phyloP scores from a whole-genome alignment of 2,329 filamentous ascomycete species.

The Dactylella cylindrospora region DNA sequence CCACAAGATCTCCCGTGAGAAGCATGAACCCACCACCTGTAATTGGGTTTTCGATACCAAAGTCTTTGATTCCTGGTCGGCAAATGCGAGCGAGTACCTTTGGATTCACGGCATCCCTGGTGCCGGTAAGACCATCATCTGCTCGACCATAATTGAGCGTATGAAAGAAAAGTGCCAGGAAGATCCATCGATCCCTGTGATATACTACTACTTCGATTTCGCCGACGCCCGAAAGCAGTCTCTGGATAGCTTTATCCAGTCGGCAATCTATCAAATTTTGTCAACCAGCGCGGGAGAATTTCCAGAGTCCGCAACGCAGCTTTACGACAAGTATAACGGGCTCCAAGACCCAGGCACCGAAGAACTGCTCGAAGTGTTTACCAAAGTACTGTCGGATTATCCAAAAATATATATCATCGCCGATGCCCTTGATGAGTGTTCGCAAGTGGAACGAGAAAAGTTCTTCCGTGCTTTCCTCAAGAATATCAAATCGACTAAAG shows the following conservation, averaged over 20 bases:
- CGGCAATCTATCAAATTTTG: slow-evolving; percentile 20
- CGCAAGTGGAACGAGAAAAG: slow-evolving; percentile 5
- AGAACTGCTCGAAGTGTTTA: slow-evolving; percentile 15
- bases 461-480: slow-evolving; percentile 11
- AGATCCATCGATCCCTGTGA: not conserved
- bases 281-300: not conserved
- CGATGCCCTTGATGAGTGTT: slow-evolving; percentile 32
- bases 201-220: slow-evolving; percentile 38
- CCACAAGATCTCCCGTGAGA: slow-evolving; percentile 11
- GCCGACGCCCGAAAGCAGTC: slow-evolving; percentile 17
- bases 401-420: slow-evolving; percentile 1
- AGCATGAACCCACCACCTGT: slow-evolving; percentile 13
- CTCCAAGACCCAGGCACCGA: slow-evolving; percentile 13
- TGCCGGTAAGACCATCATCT: slow-evolving; percentile 31
- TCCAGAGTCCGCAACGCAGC: slow-evolving; percentile 2
- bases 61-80: slow-evolving; percentile 8
- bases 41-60: slow-evolving; percentile 18
- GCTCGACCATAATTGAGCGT: slow-evolving; percentile 28
- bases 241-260: slow-evolving; percentile 14
- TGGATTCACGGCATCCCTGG: slow-evolving; percentile 35
- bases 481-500: not conserved
- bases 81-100: not conserved
- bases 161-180: not conserved
- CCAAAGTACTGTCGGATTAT: not conserved
- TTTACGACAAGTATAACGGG: slow-evolving; percentile 20